Percentiles rank a stretch among this genome's conserved stretches.
Conservation (phyloP, 768 basidiomycete genomes). For the Termitomyces sp. region DNA sequence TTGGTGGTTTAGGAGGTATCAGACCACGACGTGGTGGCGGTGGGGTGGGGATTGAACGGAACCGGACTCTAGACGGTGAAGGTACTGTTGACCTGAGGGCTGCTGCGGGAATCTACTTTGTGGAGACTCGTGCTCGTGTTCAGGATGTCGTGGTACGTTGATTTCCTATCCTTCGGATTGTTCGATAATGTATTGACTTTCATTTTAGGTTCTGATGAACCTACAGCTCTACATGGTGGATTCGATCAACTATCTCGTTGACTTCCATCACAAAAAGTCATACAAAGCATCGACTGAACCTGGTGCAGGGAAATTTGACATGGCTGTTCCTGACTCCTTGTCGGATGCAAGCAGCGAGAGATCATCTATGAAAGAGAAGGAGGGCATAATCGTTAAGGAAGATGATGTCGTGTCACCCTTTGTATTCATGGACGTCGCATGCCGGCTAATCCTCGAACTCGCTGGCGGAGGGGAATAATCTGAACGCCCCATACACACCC, state of each 20-base stretch:
- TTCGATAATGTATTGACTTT: not conserved
- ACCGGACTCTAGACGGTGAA: constrained; percentile 52
- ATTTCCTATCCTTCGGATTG: not conserved
- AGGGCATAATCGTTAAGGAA: constrained; percentile 33
- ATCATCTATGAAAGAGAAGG: constrained; percentile 46
- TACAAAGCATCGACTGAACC: constrained; percentile 70
- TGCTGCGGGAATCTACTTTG: constrained; percentile 80
- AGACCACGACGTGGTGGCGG: constrained; percentile 23
- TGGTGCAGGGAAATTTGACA: constrained; percentile 68
- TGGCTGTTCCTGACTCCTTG: constrained; percentile 45
- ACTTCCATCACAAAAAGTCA: constrained; percentile 96
- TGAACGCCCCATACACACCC: too few species aligned
- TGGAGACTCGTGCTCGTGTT: constrained; percentile 88
- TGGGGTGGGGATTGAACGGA: constrained; percentile 51
- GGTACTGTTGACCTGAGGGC: constrained; percentile 60
- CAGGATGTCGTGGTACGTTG: constrained; percentile 84
- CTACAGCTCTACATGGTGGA: constrained; percentile 97
- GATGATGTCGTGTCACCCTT: constrained; percentile 82
- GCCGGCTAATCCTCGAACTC: constrained; percentile 87
- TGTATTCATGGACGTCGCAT: constrained; percentile 96
- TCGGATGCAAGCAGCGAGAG: constrained; percentile 53
- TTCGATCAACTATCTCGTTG: constrained; percentile 92
- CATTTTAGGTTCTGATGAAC: constrained; percentile 84
- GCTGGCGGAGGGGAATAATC: constrained; percentile 51
- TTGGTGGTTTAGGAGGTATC: constrained; percentile 65